Base-by-base conservation (phyloP, 176 grass and related monocot species). In the Aegilops sharonensis region DNA sequence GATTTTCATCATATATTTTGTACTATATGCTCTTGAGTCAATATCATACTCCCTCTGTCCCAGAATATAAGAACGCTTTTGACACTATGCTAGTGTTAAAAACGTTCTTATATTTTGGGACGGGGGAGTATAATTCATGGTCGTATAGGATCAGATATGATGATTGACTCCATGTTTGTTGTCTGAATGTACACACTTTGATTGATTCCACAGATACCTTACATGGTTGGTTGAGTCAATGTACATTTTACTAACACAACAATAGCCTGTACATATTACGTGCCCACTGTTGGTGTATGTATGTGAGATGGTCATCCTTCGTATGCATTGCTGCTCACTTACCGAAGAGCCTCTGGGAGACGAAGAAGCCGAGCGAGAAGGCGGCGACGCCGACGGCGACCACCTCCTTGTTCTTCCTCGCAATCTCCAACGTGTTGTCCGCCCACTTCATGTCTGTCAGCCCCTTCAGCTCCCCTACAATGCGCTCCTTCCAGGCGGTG, bases 381-480 rank as follows among this genome's bases (percentile, higher is more conserved):
- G 81, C 77, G 27, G 81, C 85, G 50, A 64, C n/a, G 47, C 77
- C 68, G 11, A 10, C 18, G 13, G 64, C 78, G n/a, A 95, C 89
- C 29, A 86, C 77, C 32, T 88, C 85, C 82, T 50, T 91, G 89
- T 91, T 88, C 30, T 63, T 88, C 85, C 24, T 88, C 6, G 79
- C 85, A 4, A 31, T 25, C 5, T 91, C 77, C 39, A 85, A 4
- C 5, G 76, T 1, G 3, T 40, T 70, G 9, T 91, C 81, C 8
- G 81, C 89, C 89, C 89, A 91, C 63, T 84, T 74, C 50, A 82
- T 47, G 9, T 29, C 71, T 0, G 29, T 18, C 5, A 88, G 47
- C n/a, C 34, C 71, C 71, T 74, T 74, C 3, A 74, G 71, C 71
- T 74, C 68, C 0, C 67, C 60, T 60, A 2, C 6, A 8, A 84